Evolutionary conservation across 179 eudicot genomes (phyloP).

Genomic region (Silene coronaria): DNA sequence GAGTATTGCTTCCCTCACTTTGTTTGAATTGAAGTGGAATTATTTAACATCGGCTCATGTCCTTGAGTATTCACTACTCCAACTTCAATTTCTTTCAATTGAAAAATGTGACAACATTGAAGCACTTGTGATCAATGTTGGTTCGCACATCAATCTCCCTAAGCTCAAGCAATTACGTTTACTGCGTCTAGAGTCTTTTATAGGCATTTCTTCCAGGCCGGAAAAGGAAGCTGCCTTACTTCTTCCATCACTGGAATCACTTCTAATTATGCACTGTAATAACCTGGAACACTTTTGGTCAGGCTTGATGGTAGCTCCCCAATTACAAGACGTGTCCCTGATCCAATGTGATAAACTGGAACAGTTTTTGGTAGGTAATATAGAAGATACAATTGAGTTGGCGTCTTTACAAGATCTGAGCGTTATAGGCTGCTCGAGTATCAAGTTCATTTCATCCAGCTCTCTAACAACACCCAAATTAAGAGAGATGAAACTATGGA

Average conservation of each 20-base stretch:
- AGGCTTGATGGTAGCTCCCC: not conserved
- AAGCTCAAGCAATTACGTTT: not conserved
- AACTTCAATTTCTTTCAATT: not conserved
- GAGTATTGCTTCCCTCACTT: not conserved
- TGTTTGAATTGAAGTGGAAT: not conserved
- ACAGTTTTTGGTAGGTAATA: not conserved
- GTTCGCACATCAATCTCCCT: not conserved
- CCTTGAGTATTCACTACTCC: not conserved
- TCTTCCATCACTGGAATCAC: not conserved
- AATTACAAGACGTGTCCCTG: not conserved
- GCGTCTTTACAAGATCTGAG: not conserved
- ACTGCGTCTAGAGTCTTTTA: not conserved
- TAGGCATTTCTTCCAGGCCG: not conserved
- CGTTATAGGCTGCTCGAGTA: not conserved
- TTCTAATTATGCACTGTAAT: not conserved
- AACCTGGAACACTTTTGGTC: not conserved
- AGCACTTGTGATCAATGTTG: not conserved
- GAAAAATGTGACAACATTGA: not conserved
- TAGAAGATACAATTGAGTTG: not conserved
- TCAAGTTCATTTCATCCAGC: not conserved
- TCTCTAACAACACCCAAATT: not conserved
- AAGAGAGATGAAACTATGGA: not conserved
- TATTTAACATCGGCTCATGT: not conserved
- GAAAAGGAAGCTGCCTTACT: not conserved
- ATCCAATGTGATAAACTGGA: not conserved